Percentiles rank a stretch among this genome's conserved stretches.
phyloP scores from a whole-genome alignment of 2,329 filamentous ascomycete genomes.

The Hypoxylon sp. region DNA sequence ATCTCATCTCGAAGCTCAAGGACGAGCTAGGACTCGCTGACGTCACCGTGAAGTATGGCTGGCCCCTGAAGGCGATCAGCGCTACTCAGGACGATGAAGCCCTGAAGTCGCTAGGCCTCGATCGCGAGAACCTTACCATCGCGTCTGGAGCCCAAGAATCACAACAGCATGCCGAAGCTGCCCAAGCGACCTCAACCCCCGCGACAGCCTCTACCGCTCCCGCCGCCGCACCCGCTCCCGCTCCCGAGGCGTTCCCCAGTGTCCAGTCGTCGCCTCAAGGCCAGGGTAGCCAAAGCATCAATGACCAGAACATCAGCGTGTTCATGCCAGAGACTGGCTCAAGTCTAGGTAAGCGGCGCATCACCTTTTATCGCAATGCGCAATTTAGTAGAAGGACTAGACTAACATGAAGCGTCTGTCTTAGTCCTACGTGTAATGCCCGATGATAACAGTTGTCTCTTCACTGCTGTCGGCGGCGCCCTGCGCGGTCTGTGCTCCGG shows the following conservation, averaged over 20 bases:
- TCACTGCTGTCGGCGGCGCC: conserved; percentile 87
- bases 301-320: conserved; percentile 61
- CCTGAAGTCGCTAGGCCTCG: conserved; percentile 64
- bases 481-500: conserved; percentile 71
- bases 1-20: conserved; percentile 70
- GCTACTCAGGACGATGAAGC: conserved; percentile 66
- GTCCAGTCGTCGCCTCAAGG: conserved; percentile 7
- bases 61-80: conserved; percentile 80
- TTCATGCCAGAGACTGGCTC: conserved; percentile 66
- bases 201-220: neutral
- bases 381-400: neutral
- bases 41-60: conserved; percentile 88
- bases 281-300: conserved; percentile 49
- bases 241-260: neutral
- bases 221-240: conserved; percentile 16
- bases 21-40: conserved; percentile 74
- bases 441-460: conserved; percentile 95
- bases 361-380: neutral
- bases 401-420: conserved; percentile 20
- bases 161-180: conserved; percentile 8
- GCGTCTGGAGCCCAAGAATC: conserved; percentile 58
- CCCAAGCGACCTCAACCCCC: conserved; percentile 8
- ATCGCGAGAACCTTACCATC: conserved; percentile 67
- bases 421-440: conserved; percentile 92
- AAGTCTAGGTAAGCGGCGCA: conserved; percentile 62